Conservation (phyloP, 208 protist genomes). For the Borovskyia barvae region DNA sequence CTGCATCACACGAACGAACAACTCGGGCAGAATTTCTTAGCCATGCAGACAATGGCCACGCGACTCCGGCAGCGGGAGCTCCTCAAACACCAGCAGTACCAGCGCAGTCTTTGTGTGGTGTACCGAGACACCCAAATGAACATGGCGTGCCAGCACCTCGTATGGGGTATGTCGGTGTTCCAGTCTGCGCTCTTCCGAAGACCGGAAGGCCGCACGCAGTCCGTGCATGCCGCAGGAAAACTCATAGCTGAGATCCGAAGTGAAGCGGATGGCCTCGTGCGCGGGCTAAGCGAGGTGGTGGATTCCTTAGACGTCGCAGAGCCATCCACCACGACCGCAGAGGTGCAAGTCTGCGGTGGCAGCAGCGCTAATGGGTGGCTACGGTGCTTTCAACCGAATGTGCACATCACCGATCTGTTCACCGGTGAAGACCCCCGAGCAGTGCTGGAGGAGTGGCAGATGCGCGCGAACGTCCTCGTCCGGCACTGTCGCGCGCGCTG, state of each 20-base stretch:
- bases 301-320: conserved; percentile 41
- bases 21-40: conserved; percentile 51
- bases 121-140: conserved; percentile 42
- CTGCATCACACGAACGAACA: conserved; percentile 75
- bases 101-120: conserved; percentile 32
- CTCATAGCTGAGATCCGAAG: conserved; percentile 36
- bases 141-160: conserved; percentile 48
- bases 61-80: conserved; percentile 72
- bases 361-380: conserved; percentile 66
- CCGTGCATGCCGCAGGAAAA: conserved; percentile 30
- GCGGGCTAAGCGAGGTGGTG: conserved; percentile 48
- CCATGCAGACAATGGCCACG: conserved; percentile 46
- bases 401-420: conserved; percentile 39
- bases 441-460: conserved; percentile 81
- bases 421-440: conserved; percentile 32
- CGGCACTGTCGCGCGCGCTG: conserved; percentile 57
- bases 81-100: conserved; percentile 60
- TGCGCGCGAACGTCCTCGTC: conserved; percentile 78
- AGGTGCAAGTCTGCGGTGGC: conserved; percentile 54
- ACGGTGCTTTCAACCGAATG: conserved; percentile 49
- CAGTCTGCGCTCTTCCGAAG: conserved; percentile 57
- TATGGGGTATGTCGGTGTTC: conserved; percentile 53
- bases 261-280: conserved; percentile 52
- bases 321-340: conserved; percentile 16
- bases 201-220: conserved; percentile 34